A percentile compares a stretch with the other conserved stretches of the same genome.
Conservation (phyloP, 768 basidiomycete genomes). For the Naematelia aurantialba region DNA sequence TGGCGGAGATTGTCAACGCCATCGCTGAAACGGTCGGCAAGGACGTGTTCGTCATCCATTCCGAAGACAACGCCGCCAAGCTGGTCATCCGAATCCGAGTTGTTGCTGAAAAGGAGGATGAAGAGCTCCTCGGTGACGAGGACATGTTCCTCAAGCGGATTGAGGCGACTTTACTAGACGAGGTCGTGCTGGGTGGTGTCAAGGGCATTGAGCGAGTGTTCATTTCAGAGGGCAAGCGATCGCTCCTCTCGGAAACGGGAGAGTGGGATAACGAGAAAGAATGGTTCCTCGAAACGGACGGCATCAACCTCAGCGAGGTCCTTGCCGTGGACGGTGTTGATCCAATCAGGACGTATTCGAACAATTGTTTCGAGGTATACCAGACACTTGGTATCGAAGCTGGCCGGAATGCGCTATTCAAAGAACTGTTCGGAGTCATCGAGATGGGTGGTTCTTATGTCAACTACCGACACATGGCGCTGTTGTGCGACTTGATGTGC, state of each 20-base stretch:
- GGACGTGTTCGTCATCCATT: conserved; percentile 96
- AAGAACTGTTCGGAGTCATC: conserved; percentile 89
- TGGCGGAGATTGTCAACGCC: conserved; percentile 87
- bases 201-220: conserved; percentile 86
- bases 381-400: conserved; percentile 95
- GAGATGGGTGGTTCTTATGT: conserved; percentile 99
- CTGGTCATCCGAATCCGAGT: conserved; percentile 90
- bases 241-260: conserved; percentile 59
- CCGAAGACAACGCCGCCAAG: conserved; percentile 97
- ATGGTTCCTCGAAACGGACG: conserved; percentile 97
- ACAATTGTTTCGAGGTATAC: conserved; percentile 93
- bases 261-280: conserved; percentile 59
- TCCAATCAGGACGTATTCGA: conserved; percentile 86
- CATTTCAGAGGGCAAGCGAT: conserved; percentile 81
- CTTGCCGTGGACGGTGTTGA: conserved; percentile 95
- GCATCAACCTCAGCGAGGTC: conserved; percentile 89
- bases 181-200: conserved; percentile 90
- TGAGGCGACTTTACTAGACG: conserved; percentile 93
- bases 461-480: conserved; percentile 92
- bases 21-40: conserved; percentile 94
- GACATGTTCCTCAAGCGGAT: conserved; percentile 94
- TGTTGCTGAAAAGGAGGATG: conserved; percentile 70
- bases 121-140: conserved; percentile 70
- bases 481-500: conserved; percentile 98
- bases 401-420: conserved; percentile 87